Percentiles rank a stretch among this genome's conserved stretches.
phyloP scores from a whole-genome alignment of 495 filamentous ascomycete species.

The Xylaria acuta region DNA sequence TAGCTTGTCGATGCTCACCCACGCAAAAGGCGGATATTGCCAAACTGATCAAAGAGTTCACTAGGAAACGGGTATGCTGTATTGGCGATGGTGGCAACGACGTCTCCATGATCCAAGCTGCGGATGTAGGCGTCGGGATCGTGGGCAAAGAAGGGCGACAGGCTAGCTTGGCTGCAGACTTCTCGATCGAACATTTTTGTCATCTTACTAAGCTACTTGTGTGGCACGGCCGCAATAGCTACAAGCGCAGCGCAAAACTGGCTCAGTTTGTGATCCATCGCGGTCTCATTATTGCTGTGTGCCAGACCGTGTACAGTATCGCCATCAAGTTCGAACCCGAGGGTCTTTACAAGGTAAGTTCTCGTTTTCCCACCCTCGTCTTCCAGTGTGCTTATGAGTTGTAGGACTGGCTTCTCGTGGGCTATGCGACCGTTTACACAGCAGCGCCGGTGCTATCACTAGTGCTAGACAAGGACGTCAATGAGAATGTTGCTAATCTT shows the following conservation, averaged over 20 bases:
- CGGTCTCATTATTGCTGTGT: conserved; percentile 91
- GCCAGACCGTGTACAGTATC: conserved; percentile 97
- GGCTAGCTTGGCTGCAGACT: conserved; percentile 93
- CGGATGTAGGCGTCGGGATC: conserved; percentile 96
- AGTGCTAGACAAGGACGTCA: conserved; percentile 95
- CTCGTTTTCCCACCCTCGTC: not conserved
- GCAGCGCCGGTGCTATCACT: conserved; percentile 93
- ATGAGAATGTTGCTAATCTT: conserved; percentile 88
- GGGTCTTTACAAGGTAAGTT: conserved; percentile 77
- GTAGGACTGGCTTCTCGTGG: conserved; percentile 93
- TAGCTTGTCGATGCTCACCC: conserved; percentile 96
- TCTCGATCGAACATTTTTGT: conserved; percentile 92
- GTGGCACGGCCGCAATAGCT: conserved; percentile 97
- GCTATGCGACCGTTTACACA: conserved; percentile 96
- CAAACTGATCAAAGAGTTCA: conserved; percentile 86
- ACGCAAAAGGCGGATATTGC: conserved; percentile 97
- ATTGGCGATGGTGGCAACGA: conserved; percentile 99
- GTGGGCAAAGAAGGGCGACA: conserved; percentile 98
- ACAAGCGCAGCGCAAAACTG: conserved; percentile 94
- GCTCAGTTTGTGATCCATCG: conserved; percentile 99
- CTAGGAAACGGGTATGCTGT: conserved; percentile 91
- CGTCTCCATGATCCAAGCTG: conserved; percentile 98
- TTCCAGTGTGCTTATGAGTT: conserved; percentile 30
- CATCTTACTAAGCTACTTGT: conserved; percentile 96
- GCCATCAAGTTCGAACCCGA: conserved; percentile 89